A percentile compares a stretch with the other conserved stretches of the same genome.
phyloP scores from a whole-genome alignment of 108 stramenopile genomes.

The Fragilariopsis cylindrus region DNA sequence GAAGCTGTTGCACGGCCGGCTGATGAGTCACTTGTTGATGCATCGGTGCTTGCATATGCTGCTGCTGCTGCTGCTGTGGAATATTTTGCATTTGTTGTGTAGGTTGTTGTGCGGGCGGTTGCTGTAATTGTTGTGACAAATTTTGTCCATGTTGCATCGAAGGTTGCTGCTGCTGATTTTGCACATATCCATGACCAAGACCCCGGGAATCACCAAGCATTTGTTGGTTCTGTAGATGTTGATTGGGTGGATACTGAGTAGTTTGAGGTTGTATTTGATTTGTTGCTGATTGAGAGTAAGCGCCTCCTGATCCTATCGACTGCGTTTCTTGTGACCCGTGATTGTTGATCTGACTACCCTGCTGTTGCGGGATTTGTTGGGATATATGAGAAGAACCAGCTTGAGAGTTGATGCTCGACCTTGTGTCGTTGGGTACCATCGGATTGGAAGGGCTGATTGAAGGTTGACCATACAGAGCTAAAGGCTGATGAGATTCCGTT shows the following conservation, averaged over 20 bases:
- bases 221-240: constrained; percentile 24
- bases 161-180: constrained; percentile 27
- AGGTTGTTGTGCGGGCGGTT: constrained; percentile 23
- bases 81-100: constrained; percentile 9
- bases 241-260: constrained; percentile 2
- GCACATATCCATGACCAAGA: constrained; percentile 16
- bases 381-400: background rate
- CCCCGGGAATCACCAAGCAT: constrained; percentile 24
- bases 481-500: constrained; percentile 29
- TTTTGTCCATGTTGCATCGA: constrained; percentile 27
- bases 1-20: constrained; percentile 18
- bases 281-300: background rate
- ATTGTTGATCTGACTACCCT: background rate
- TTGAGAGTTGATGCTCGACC: background rate
- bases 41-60: constrained; percentile 15
- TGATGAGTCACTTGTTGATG: constrained; percentile 10
- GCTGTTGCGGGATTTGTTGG: background rate
- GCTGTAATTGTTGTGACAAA: constrained; percentile 20
- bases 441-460: background rate
- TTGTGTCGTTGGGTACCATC: background rate
- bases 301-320: background rate
- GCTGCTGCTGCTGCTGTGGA: constrained; percentile 23
- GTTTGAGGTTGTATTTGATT: constrained; percentile 1
- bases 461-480: constrained; percentile 12
- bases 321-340: background rate